phyloP scores from a whole-genome alignment of 148 eudicot species.

The Diospyros lotus region DNA sequence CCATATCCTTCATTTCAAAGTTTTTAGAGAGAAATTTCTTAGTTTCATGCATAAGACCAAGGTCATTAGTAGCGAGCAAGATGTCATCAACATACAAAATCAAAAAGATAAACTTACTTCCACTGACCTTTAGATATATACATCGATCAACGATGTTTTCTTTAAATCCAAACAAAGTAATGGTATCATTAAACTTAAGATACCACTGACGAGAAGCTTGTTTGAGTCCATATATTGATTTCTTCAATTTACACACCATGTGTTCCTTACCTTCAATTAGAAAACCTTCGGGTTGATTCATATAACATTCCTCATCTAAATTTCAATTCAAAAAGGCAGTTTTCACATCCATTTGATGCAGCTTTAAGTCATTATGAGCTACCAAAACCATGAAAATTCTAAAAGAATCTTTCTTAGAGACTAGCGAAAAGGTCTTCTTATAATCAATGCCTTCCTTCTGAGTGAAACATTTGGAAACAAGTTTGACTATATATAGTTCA shows the following conservation, averaged over 20 bases:
- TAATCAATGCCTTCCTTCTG: not conserved
- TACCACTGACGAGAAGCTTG: not conserved
- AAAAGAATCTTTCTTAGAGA: not conserved
- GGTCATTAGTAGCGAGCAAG: not conserved
- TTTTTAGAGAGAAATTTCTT: not conserved
- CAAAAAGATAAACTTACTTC: conserved; percentile 2
- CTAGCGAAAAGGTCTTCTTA: not conserved
- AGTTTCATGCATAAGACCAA: not conserved
- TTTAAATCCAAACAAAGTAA: not conserved
- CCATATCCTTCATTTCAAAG: conserved; percentile 2
- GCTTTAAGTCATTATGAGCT: not conserved
- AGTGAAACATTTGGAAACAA: not conserved
- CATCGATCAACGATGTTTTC: not conserved
- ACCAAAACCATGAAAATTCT: not conserved
- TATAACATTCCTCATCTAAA: not conserved
- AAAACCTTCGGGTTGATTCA: not conserved
- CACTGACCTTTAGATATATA: not conserved
- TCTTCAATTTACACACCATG: not conserved
- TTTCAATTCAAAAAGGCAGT: not conserved
- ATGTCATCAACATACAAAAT: not conserved
- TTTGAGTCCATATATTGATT: not conserved
- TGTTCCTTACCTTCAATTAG: not conserved
- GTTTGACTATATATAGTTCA: not conserved
- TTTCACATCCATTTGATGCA: not conserved
- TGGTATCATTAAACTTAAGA: not conserved